Base-by-base conservation (phyloP, 1,284 basidiomycete species). In the Fistulinella staudtii region DNA sequence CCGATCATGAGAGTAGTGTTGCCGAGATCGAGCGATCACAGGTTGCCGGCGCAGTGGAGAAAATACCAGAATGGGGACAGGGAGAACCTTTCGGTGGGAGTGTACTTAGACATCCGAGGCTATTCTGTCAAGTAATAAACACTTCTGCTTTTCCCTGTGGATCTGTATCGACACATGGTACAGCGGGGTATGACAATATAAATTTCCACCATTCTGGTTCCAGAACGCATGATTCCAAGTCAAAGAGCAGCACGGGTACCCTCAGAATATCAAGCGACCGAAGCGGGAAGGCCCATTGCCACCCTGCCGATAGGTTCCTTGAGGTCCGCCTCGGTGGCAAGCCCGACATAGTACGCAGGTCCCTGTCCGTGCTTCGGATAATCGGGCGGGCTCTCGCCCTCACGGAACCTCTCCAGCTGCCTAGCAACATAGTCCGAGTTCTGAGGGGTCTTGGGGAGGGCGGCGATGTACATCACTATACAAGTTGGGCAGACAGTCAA, bases 391-490 rank as follows among this genome's bases (percentile, higher is more conserved):
- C 83, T 76, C 24, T 72, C 56, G 2, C 82, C 82, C 4, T 67
- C 52, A 11, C 79, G 59, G 64, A 90, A 91, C 14, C 70, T 65
- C 34, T 76, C 72, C 14, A 71, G 73, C 61, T 93, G 90, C 49
- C 71, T 69, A 34, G 69, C 60, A 34, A 92, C 58, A 53, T 92
- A 92, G 11, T 65, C 68, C 28, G 72, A 70, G 60, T 84, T 84
- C 51, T 69, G 65, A 0, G 77, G 75, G 0, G 88, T 91, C 27
- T 82, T 70, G 0, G 89, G 89, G 4, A 89, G 81, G 0, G 89
- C 79, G 4, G 84, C 82, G 52, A 93, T 92, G 62, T 93, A 93
- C 75, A 92, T 81, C 21, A 84, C 82, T 79, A 17, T 4, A 20
- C 5, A 18, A 30, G 24, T 22, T 27, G 7, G 8, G 13, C 18